Percentiles rank a stretch among this genome's conserved stretches.
phyloP scores from a whole-genome alignment of 2,329 filamentous ascomycete species.

The Diaporthe eres region DNA sequence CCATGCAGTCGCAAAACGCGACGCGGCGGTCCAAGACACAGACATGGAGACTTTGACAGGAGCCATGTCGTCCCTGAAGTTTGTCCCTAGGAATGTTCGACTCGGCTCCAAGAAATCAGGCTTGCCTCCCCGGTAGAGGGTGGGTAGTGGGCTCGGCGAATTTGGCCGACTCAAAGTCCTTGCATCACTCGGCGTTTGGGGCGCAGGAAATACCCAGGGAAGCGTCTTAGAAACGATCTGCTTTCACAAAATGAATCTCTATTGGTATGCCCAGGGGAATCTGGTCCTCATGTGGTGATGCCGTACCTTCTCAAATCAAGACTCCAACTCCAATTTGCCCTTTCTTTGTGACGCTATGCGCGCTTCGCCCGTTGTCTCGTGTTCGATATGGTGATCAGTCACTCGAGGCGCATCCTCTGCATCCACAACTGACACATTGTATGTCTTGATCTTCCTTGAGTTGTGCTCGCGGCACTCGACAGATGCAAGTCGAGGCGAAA shows the following conservation, averaged over 20 bases:
- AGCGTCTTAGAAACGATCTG: slow-evolving; percentile 34
- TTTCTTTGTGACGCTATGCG: not conserved
- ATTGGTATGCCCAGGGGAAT: slow-evolving; percentile 34
- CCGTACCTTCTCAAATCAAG: slow-evolving; percentile 34
- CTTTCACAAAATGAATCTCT: slow-evolving; percentile 39
- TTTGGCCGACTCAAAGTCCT: not conserved
- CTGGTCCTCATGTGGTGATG: slow-evolving; percentile 31
- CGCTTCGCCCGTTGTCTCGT: not conserved
- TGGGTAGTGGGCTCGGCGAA: not conserved
- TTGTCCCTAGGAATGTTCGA: slow-evolving; percentile 76
- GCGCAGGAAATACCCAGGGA: slow-evolving; percentile 36
- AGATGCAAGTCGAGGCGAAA: slow-evolving; percentile 91
- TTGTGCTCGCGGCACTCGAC: slow-evolving; percentile 90
- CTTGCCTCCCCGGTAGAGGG: slow-evolving; percentile 62
- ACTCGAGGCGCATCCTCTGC: slow-evolving; percentile 88
- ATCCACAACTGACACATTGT: slow-evolving; percentile 96
- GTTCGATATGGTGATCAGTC: slow-evolving; percentile 67
- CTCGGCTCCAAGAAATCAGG: slow-evolving; percentile 73
- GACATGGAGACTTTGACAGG: slow-evolving; percentile 75
- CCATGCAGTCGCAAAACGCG: not conserved
- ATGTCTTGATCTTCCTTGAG: slow-evolving; percentile 92
- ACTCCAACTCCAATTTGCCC: slow-evolving; percentile 39
- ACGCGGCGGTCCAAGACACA: slow-evolving; percentile 54
- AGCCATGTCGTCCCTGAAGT: slow-evolving; percentile 80
- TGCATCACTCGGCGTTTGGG: slow-evolving; percentile 24